Conservation (phyloP, 495 filamentous ascomycete species). For the Cenococcum geophilum region DNA sequence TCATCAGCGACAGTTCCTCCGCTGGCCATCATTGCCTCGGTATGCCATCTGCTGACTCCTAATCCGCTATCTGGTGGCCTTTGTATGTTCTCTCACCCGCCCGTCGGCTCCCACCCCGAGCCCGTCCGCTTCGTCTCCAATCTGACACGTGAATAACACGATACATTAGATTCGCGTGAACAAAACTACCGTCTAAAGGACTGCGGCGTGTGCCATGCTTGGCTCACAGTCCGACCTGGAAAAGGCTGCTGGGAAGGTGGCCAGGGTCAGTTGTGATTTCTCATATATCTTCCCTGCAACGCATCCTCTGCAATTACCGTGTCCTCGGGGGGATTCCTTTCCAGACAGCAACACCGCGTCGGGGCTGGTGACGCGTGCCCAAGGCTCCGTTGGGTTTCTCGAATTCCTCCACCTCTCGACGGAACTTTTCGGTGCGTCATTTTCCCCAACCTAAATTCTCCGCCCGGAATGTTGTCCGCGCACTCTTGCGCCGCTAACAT, state of each 20-base stretch:
- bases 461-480: not conserved
- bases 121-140: not conserved
- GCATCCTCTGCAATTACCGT: not conserved
- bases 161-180: conserved; percentile 53
- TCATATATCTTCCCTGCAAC: not conserved
- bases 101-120: not conserved
- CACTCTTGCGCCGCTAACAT: not conserved
- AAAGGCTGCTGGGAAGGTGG: conserved; percentile 90
- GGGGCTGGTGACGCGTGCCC: not conserved
- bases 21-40: conserved; percentile 40
- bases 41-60: conserved; percentile 22
- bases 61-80: conserved; percentile 15
- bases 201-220: conserved; percentile 69
- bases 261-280: conserved; percentile 48
- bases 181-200: conserved; percentile 77
- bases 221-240: conserved; percentile 62
- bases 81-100: conserved; percentile 14
- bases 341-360: not conserved
- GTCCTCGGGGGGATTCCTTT: not conserved
- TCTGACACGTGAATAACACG: not conserved
- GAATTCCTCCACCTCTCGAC: not conserved
- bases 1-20: conserved; percentile 20
- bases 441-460: not conserved
- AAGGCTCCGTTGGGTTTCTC: not conserved
- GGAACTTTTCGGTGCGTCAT: not conserved